Percentiles rank a stretch among this genome's conserved stretches.
Evolutionary conservation across 495 filamentous ascomycete species (phyloP).

Genomic region (Trichoderma gamsii): DNA sequence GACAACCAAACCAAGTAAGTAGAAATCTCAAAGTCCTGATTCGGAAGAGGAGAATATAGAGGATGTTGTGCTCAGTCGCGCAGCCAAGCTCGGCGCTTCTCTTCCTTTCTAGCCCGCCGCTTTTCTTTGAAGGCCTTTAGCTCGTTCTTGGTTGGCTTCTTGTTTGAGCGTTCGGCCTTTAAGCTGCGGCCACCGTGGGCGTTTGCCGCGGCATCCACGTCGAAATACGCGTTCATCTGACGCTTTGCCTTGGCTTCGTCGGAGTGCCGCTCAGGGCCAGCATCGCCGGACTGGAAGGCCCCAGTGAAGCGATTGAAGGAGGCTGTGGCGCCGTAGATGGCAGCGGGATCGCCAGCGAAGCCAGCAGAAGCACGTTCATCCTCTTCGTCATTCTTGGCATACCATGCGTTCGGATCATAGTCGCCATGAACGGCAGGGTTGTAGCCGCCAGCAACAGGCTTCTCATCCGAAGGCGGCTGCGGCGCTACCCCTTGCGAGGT

Average conservation of each 20-base stretch:
- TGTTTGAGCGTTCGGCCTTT: conserved; percentile 82
- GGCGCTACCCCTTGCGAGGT: neutral
- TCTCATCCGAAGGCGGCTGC: conserved; percentile 4
- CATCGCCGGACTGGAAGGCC: conserved; percentile 70
- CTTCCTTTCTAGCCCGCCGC: conserved; percentile 74
- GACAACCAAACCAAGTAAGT: neutral
- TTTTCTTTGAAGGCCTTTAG: conserved; percentile 69
- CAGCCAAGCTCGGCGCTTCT: conserved; percentile 89
- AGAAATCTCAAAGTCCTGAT: too few relatives aligned
- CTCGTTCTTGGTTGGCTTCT: conserved; percentile 80
- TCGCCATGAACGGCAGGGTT: conserved; percentile 93
- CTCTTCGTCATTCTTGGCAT: conserved; percentile 51
- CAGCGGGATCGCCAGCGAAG: conserved; percentile 59
- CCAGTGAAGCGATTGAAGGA: conserved; percentile 93
- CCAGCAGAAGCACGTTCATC: conserved; percentile 23
- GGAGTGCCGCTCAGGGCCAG: conserved; percentile 52
- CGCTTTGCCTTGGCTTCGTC: conserved; percentile 83
- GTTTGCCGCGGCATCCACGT: conserved; percentile 96
- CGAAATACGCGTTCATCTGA: conserved; percentile 93
- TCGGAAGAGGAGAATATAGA: neutral
- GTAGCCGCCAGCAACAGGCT: conserved; percentile 59
- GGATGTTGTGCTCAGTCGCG: conserved; percentile 51
- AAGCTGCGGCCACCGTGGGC: conserved; percentile 85
- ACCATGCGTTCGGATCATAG: conserved; percentile 90
- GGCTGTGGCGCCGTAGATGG: conserved; percentile 63